Evolutionary conservation across 2,329 filamentous ascomycete species (phyloP).

Genomic region (Paraconiothyrium sp.): DNA sequence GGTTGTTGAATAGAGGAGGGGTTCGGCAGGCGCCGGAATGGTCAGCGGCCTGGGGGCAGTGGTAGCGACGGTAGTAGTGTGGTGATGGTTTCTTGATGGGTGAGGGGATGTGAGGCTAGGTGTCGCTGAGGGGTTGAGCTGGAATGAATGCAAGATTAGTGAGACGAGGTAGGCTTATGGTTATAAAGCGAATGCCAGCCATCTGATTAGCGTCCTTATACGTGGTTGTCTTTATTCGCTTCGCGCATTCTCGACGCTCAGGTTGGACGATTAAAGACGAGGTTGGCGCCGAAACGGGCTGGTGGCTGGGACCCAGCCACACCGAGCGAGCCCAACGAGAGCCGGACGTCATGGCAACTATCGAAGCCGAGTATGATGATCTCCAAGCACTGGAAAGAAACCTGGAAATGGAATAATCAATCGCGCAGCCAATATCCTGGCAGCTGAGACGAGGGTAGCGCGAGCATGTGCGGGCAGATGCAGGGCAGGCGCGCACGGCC

Average conservation of each 20-base stretch:
- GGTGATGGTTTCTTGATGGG: not conserved
- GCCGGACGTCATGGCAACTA: constrained; percentile 16
- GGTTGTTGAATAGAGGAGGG: constrained; percentile 10
- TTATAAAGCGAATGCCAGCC: constrained; percentile 46
- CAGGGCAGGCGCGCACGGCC: constrained; percentile 15
- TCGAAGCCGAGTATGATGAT: constrained; percentile 2
- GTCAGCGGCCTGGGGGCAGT: constrained; percentile 6
- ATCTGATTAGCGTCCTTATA: constrained; percentile 40
- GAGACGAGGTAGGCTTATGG: constrained; percentile 25
- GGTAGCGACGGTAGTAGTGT: constrained; percentile 2
- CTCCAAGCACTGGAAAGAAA: constrained; percentile 11
- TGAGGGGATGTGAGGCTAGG: constrained; percentile 14
- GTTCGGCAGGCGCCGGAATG: constrained; percentile 7
- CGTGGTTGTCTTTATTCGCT: constrained; percentile 34
- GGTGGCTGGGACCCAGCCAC: constrained; percentile 46
- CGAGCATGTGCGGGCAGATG: constrained; percentile 5
- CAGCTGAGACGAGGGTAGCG: constrained; percentile 1
- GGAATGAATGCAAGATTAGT: constrained; percentile 7
- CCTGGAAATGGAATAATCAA: constrained; percentile 15
- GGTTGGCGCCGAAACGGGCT: constrained; percentile 39
- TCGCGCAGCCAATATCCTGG: constrained; percentile 20
- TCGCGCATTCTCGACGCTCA: constrained; percentile 33
- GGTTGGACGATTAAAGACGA: constrained; percentile 45
- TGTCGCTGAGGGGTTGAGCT: constrained; percentile 33
- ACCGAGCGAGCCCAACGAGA: constrained; percentile 16